Percentiles rank a stretch among this genome's conserved stretches.
Evolutionary conservation across 805 yeast species (phyloP).

Genomic region (Cyberlindnera japonica): DNA sequence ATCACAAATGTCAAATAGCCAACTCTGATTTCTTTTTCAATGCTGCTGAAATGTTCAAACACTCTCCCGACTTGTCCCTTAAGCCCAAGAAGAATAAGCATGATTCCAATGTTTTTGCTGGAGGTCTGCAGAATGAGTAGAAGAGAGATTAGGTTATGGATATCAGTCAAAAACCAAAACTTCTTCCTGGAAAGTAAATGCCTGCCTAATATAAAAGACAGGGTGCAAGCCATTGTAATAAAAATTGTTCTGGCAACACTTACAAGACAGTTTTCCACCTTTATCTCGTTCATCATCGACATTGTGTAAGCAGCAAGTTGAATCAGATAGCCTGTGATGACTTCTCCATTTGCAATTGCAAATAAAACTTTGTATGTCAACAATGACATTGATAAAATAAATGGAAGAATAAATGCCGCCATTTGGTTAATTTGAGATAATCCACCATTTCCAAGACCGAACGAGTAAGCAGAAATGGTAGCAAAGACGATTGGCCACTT

Average conservation of each 20-base stretch:
- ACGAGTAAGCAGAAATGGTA: constrained; percentile 34
- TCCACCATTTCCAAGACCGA: constrained; percentile 26
- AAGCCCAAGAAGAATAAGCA: constrained; percentile 35
- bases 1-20: constrained; percentile 17
- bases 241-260: constrained; percentile 36
- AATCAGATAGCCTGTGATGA: constrained; percentile 39
- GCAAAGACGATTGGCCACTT: constrained; percentile 47
- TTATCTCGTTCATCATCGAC: constrained; percentile 28
- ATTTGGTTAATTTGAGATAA: constrained; percentile 25
- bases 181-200: constrained; percentile 3
- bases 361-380: constrained; percentile 53
- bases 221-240: constrained; percentile 29
- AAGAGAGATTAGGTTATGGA: constrained; percentile 35
- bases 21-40: constrained; percentile 2
- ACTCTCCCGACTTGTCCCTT: constrained; percentile 18
- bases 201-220: constrained; percentile 31
- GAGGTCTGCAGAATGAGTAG: constrained; percentile 49
- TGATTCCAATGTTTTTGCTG: constrained; percentile 46
- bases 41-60: background rate
- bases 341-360: constrained; percentile 51
- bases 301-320: constrained; percentile 29
- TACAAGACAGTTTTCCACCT: constrained; percentile 30
- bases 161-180: constrained; percentile 32
- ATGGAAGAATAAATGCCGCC: constrained; percentile 42
- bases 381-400: constrained; percentile 43